Evolutionary conservation across 768 basidiomycete species (phyloP).

Genomic region (Pseudohyphozyma bogoriensis): DNA sequence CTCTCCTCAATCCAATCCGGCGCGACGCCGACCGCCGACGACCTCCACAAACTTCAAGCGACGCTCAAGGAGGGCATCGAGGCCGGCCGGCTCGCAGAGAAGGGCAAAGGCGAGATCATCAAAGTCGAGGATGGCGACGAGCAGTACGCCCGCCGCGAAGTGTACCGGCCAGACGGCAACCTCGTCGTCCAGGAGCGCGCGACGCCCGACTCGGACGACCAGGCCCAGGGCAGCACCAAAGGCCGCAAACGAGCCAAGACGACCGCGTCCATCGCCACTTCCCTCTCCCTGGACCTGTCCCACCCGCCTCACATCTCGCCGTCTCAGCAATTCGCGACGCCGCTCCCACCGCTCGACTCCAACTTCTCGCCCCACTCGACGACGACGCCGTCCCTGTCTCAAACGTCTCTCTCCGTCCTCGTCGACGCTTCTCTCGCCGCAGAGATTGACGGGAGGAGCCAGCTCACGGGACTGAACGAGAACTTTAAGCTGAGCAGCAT

Average conservation of each 20-base stretch:
- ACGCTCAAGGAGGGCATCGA: conserved; percentile 8
- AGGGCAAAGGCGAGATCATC: background rate
- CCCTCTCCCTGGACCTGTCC: background rate
- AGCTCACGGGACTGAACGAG: conserved; percentile 12
- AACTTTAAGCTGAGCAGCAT: conserved; percentile 18
- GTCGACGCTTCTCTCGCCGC: conserved; percentile 24
- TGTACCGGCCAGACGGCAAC: background rate
- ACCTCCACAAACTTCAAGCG: conserved; percentile 10
- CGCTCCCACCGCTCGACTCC: background rate
- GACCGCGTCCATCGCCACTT: background rate
- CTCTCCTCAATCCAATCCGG: conserved; percentile 19
- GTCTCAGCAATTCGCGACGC: background rate
- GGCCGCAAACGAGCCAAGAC: background rate
- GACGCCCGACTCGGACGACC: conserved; percentile 1
- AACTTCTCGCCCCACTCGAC: background rate
- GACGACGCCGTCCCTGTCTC: background rate
- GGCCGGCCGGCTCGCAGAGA: background rate
- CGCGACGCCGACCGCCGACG: conserved; percentile 4
- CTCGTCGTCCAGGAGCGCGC: background rate
- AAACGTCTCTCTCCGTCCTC: conserved; percentile 10
- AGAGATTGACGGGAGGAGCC: conserved; percentile 14
- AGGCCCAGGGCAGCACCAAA: background rate
- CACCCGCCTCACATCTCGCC: background rate
- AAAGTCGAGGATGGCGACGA: background rate
- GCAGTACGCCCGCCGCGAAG: background rate